Percentiles rank a stretch among this genome's conserved stretches.
Conservation (phyloP, 163 green algal genomes). For the Botryococcus braunii region DNA sequence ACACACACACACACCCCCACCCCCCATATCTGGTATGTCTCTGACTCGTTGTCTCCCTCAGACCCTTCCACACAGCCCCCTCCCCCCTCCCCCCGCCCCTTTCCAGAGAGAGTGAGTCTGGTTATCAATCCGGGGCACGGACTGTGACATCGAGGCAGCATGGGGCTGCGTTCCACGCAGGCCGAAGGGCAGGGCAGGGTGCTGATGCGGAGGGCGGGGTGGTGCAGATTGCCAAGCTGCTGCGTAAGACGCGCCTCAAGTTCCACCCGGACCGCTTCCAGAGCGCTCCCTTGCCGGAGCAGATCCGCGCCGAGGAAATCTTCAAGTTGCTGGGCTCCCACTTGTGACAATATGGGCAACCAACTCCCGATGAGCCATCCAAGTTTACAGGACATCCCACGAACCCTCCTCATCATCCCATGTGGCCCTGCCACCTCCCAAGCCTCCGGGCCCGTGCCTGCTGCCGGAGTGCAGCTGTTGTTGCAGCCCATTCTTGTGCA, state of each 20-base stretch:
- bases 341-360: neutral
- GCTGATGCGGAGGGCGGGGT: neutral
- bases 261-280: slow-evolving; percentile 9
- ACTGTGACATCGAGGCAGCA: too few relatives aligned
- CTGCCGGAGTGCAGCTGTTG: neutral
- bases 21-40: too few relatives aligned
- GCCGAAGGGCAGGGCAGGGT: neutral
- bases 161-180: too few relatives aligned
- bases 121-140: too few relatives aligned
- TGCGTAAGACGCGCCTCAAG: neutral
- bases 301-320: slow-evolving; percentile 7
- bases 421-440: too few relatives aligned
- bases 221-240: neutral
- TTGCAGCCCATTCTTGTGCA: neutral
- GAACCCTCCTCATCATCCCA: too few relatives aligned
- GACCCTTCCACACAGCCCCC: too few relatives aligned
- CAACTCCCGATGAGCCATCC: neutral
- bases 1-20: too few relatives aligned
- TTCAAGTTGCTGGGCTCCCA: slow-evolving; percentile 1
- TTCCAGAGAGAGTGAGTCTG: too few relatives aligned
- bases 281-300: neutral
- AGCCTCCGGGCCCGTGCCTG: neutral
- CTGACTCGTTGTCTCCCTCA: too few relatives aligned
- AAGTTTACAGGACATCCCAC: neutral
- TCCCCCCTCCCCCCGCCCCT: too few relatives aligned